A percentile compares a stretch with the other conserved stretches of the same genome.
Evolutionary conservation across 1,284 basidiomycete species (phyloP).

Genomic region (Fomitiporia mediterranea): DNA sequence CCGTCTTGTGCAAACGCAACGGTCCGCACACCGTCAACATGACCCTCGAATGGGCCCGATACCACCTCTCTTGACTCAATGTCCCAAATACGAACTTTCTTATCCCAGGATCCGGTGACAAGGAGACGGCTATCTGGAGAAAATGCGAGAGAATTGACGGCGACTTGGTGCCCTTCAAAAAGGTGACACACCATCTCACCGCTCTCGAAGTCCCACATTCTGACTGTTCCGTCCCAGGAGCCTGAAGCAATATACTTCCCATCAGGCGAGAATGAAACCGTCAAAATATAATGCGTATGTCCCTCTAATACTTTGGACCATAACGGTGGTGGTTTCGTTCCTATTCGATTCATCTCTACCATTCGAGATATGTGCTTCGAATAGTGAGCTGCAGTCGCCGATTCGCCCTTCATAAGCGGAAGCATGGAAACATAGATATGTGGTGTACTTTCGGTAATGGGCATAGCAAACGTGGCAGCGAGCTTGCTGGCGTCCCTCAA

Average conservation of each 20-base stretch:
- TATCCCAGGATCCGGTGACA: neutral
- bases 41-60: neutral
- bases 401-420: neutral
- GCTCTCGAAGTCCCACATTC: neutral
- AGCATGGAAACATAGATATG: neutral
- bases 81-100: neutral
- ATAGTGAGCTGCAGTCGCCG: neutral
- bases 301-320: neutral
- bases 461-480: neutral
- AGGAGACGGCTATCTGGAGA: neutral
- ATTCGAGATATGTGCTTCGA: neutral
- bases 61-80: neutral
- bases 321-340: neutral
- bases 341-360: neutral
- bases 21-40: neutral
- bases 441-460: constrained; percentile 1
- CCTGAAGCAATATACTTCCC: neutral
- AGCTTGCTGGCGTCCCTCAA: neutral
- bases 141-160: neutral
- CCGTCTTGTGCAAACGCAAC: neutral
- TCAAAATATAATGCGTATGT: neutral
- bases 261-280: neutral
- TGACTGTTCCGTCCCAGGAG: neutral
- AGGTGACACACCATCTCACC: neutral
- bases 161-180: neutral